Conservation (phyloP, 2,329 filamentous ascomycete species). For the Orbilia quercus region DNA sequence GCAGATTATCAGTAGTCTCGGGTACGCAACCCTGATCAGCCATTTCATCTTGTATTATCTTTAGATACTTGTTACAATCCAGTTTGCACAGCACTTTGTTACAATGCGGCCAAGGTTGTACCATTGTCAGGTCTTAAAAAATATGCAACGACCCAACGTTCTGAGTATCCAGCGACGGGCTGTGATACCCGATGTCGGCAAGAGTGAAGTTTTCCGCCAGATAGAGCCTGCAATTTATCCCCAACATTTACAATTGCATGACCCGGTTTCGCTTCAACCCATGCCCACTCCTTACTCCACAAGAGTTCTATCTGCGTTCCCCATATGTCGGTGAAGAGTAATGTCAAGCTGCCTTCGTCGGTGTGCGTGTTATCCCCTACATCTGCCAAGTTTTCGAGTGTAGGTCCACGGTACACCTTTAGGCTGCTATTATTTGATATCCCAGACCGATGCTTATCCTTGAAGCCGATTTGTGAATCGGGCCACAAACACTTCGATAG, state of each 20-base stretch:
- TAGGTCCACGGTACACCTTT: constrained; percentile 31
- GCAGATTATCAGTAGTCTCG: too few species aligned
- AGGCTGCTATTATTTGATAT: constrained; percentile 20
- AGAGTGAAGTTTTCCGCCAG: constrained; percentile 55
- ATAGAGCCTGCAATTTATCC: constrained; percentile 60
- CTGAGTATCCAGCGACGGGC: constrained; percentile 17
- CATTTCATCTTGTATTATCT: too few species aligned
- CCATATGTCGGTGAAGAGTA: constrained; percentile 60
- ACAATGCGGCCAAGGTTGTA: not conserved
- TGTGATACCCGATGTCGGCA: constrained; percentile 59
- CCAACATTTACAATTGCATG: constrained; percentile 63
- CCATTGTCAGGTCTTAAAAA: constrained; percentile 30
- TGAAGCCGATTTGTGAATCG: not conserved
- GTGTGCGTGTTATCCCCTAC: constrained; percentile 61
- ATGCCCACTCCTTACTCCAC: constrained; percentile 57
- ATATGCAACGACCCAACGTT: constrained; percentile 24
- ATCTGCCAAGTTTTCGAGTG: constrained; percentile 9
- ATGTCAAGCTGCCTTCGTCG: constrained; percentile 60
- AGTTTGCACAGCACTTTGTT: too few species aligned
- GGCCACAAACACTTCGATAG: constrained; percentile 29
- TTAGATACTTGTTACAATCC: too few species aligned
- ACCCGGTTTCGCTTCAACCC: constrained; percentile 59
- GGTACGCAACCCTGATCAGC: too few species aligned
- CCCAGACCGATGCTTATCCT: not conserved
- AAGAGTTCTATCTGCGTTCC: constrained; percentile 61